Base-by-base conservation (phyloP, 1,284 basidiomycete species). In the Microbotryum saponariae region DNA sequence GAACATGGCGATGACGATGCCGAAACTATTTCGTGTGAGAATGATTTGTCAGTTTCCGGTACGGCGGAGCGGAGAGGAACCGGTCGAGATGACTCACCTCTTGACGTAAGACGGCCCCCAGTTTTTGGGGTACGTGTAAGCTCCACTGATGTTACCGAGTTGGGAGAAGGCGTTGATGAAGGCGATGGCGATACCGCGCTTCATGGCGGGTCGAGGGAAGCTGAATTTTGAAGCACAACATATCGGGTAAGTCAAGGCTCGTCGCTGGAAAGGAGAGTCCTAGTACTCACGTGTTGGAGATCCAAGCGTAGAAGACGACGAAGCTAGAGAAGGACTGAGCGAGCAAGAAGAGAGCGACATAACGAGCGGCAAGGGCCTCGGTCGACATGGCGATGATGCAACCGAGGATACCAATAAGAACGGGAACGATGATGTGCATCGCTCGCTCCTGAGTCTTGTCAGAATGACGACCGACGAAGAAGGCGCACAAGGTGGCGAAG, bases 381-480 rank as follows among this genome's bases (percentile, higher is more conserved):
- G 76, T 76, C 0, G 74, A 62, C 65, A 65, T 69, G 3, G 79
- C 79, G 49, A 83, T 74, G 64, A 82, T 76, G 72, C 82, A 82
- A 4, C 82, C 81, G 47, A 79, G 64, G 31, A 82, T 69, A 29
- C 77, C 79, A 27, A 78, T 76, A 23, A 46, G 25, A 4, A 71
- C 62, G n/a, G 73, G 66, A 18, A 63, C 42, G 49, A 68, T 64
- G 54, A 75, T 68, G 65, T 76, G 74, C 10, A 65, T 54, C 27
- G 59, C 78, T 72, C 81, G 80, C 76, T 81, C 80, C 48, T 79
- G 74, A 58, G 78, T 79, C 71, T 79, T 76, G 70, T 83, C 82
- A 1, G 81, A 82, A 73, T 87, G 80, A 80, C 83, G 83, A 3
- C 85, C 83, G 71, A 82, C 85, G 53, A 82, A 42, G 62, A 82